A percentile compares a stretch with the other conserved stretches of the same genome.
Conservation (phyloP, 805 yeast species). For the Metschnikowia aberdeeniae region DNA sequence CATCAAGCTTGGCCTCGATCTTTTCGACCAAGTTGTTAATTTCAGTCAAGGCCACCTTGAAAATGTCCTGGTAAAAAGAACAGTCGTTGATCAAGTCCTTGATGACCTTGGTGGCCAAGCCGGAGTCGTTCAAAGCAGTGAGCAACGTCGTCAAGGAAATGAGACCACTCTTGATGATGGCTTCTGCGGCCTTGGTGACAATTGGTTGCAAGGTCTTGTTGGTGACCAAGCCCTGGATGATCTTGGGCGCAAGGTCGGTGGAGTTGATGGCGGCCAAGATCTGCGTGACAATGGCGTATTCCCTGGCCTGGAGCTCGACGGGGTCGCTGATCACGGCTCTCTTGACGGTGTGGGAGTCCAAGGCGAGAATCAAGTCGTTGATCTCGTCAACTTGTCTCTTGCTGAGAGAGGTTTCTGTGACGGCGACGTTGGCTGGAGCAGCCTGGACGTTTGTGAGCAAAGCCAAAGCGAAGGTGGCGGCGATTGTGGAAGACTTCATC, state of each 20-base stretch:
- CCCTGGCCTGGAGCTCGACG: constrained; percentile 33
- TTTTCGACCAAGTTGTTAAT: constrained; percentile 28
- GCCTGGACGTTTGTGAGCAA: constrained; percentile 15
- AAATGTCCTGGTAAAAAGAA: constrained; percentile 36
- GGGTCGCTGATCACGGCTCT: constrained; percentile 22
- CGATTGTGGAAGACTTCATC: constrained; percentile 16
- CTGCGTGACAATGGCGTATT: constrained; percentile 37
- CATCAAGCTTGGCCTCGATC: constrained; percentile 23
- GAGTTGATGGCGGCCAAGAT: constrained; percentile 34
- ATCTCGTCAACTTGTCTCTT: constrained; percentile 20
- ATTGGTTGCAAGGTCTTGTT: constrained; percentile 29
- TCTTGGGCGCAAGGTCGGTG: constrained; percentile 34
- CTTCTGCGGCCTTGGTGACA: constrained; percentile 26
- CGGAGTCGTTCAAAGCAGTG: constrained; percentile 39
- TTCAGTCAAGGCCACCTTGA: constrained; percentile 30
- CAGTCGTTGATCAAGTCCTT: constrained; percentile 35
- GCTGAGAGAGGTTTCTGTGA: constrained; percentile 8
- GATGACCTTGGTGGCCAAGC: constrained; percentile 37
- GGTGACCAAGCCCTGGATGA: constrained; percentile 30
- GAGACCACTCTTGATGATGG: constrained; percentile 28
- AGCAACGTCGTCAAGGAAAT: constrained; percentile 35
- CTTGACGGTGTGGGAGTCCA: constrained; percentile 28
- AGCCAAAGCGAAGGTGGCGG: constrained; percentile 18
- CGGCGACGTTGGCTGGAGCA: constrained; percentile 16
- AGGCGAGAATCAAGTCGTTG: constrained; percentile 24